These are phyloP conservation scores for Monosporozyma solicola DNA, from an alignment of 805 yeast species.

Conservation along the genomic window DNA sequence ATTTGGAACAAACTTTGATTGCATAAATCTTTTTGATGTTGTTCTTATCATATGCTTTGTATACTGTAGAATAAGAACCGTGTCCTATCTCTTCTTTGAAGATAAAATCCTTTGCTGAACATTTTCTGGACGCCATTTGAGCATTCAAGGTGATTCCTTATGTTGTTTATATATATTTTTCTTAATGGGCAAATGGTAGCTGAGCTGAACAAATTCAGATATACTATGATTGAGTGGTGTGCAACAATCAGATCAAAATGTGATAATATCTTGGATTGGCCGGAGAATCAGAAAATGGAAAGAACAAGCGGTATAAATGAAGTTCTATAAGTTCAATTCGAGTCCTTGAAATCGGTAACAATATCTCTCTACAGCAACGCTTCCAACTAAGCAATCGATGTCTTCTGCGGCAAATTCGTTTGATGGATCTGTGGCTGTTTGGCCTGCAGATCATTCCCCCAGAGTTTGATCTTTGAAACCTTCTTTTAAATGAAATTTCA, in stretches of 20 bases:
- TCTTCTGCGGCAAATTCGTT: background rate
- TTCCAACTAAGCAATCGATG: background rate
- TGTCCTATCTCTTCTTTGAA: conserved; percentile 54
- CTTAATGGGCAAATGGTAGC: background rate
- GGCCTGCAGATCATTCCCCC: background rate
- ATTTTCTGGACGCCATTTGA: conserved; percentile 16
- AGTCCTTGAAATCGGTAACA: background rate
- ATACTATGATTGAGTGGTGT: background rate
- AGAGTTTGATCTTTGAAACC: background rate
- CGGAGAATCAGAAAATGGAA: background rate
- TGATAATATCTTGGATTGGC: background rate
- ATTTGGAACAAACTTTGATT: conserved; percentile 81
- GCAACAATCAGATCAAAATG: background rate
- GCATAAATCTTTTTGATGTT: conserved; percentile 51
- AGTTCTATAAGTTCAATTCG: background rate
- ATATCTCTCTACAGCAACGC: background rate
- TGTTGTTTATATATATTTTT: background rate
- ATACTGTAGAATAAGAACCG: conserved; percentile 93
- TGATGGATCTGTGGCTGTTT: background rate
- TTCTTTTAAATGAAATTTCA: background rate
- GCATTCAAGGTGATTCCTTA: background rate
- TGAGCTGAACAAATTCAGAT: background rate
- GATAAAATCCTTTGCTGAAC: conserved; percentile 29
- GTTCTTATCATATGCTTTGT: conserved; percentile 72
- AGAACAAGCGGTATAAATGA: background rate